phyloP scores from a whole-genome alignment of 1,284 basidiomycete species.

The Cryptococcus sp. region DNA sequence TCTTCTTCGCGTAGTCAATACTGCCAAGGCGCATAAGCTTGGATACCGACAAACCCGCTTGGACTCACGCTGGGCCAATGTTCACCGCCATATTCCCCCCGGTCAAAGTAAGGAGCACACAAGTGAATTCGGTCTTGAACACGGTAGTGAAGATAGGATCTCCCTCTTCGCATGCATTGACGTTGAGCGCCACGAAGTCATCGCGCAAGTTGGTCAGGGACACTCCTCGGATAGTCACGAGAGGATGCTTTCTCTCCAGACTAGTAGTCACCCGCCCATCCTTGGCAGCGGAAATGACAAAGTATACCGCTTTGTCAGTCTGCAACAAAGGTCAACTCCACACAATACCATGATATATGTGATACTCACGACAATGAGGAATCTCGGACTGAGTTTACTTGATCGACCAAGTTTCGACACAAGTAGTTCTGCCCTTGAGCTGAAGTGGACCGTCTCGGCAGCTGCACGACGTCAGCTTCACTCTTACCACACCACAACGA shows the following conservation, averaged over 20 bases:
- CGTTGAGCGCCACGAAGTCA: conserved; percentile 87
- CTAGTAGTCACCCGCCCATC: conserved; percentile 65
- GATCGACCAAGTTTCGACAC: conserved; percentile 86
- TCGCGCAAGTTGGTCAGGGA: conserved; percentile 87
- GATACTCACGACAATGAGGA: conserved; percentile 75
- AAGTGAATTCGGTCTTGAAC: conserved; percentile 94
- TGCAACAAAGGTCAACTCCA: conserved; percentile 41
- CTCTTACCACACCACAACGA: neutral
- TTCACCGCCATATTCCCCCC: conserved; percentile 73
- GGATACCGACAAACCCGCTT: neutral
- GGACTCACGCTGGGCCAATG: conserved; percentile 72
- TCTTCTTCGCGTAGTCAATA: conserved; percentile 91
- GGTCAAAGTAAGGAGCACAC: conserved; percentile 78
- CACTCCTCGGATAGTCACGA: conserved; percentile 82
- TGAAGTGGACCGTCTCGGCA: conserved; percentile 82
- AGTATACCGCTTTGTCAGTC: conserved; percentile 88
- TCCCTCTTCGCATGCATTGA: conserved; percentile 78
- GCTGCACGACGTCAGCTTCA: conserved; percentile 15
- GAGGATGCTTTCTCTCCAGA: conserved; percentile 84
- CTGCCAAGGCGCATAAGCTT: conserved; percentile 53
- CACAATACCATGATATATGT: neutral
- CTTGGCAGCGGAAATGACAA: conserved; percentile 70
- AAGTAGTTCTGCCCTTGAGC: conserved; percentile 78
- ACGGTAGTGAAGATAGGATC: conserved; percentile 88
- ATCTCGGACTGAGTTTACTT: conserved; percentile 89